Evolutionary conservation across 2,329 filamentous ascomycete genomes (phyloP), one percentile per base, ranked within the genome.

Genomic region (Aciculosporium take): DNA sequence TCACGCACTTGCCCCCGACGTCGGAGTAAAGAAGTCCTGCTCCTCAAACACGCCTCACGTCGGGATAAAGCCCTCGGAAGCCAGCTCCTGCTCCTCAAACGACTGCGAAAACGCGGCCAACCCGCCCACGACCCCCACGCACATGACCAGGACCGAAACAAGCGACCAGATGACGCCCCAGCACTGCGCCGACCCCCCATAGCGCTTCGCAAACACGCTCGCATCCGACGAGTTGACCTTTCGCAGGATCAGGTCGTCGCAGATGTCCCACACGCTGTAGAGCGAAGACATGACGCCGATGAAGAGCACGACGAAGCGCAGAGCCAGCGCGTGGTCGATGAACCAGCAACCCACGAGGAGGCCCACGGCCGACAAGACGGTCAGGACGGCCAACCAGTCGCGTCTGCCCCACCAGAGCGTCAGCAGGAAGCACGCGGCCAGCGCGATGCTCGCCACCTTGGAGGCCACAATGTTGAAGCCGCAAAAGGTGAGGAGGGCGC

Each of bases 261-360:
- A 87, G 50, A 88, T 88, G 64, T 88, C 83, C 83, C 83, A 88
- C 5, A 84, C 81, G 48, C 79, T 84, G 59, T 88, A 88, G 1
- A 88, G 69, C 2, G 76, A 79, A 6, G 76, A 82, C 83, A 88
- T 87, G 51, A 87, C 82, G 32, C 83, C 83, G 46, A 88, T 85
- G 53, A 88, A 88, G 23, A 88, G 69, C 40, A 84, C 79, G 39
- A 86, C 72, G 54, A 81, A 88, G 45, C 81, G 67, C 57, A 88
- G 60, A 4, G 82, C 72, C 58, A 85, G 76, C 0, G 80, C 83
- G 56, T 87, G 80, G 4, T 71, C 69, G 53, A 88, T 86, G 59
- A 88, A 88, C 83, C 83, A 88, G 55, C 78, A 84, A 0, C 69
- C 83, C 2, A 87, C 65, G 21, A 88, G 58, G 52, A 88, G 56